Percentiles rank a stretch among this genome's conserved stretches.
phyloP scores from a whole-genome alignment of 192 early-diverging fungal genomes.

The Paraglomus brasilianum region DNA sequence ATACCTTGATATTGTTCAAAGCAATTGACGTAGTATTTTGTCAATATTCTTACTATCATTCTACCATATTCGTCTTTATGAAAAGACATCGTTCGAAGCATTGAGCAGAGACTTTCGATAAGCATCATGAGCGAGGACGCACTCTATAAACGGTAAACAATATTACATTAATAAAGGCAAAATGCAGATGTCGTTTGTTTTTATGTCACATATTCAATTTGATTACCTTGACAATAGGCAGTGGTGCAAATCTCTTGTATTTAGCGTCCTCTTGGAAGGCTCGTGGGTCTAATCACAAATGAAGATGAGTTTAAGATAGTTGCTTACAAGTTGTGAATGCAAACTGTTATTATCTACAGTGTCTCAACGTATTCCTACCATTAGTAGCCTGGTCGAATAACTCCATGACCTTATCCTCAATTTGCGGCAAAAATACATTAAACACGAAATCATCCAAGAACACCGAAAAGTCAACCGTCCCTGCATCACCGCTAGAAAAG shows the following conservation, averaged over 20 bases:
- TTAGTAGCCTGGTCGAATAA: conserved; percentile 65
- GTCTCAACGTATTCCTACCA: conserved; percentile 39
- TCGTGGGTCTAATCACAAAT: conserved; percentile 38
- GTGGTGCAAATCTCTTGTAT: conserved; percentile 53
- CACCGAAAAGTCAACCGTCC: conserved; percentile 52
- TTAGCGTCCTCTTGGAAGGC: conserved; percentile 51
- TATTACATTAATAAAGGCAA: too few relatives aligned
- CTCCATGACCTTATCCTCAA: conserved; percentile 80
- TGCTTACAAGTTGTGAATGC: neutral
- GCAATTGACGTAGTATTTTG: conserved; percentile 72
- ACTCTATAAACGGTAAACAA: conserved; percentile 45
- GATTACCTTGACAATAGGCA: conserved; percentile 69
- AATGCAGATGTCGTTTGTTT: too few relatives aligned
- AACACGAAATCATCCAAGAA: conserved; percentile 79
- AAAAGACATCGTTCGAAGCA: conserved; percentile 62
- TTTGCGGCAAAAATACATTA: conserved; percentile 80
- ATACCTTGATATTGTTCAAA: conserved; percentile 52
- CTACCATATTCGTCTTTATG: conserved; percentile 67
- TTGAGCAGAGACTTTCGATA: conserved; percentile 63
- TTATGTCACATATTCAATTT: too few relatives aligned
- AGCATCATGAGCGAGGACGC: conserved; percentile 56
- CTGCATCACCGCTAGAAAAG: conserved; percentile 33
- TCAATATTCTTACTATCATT: conserved; percentile 66
- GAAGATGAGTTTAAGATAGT: neutral
- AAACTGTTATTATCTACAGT: neutral